Percentiles rank a stretch among this genome's conserved stretches.
phyloP scores from a whole-genome alignment of 306 rosid species.

The Quercus wislizeni region DNA sequence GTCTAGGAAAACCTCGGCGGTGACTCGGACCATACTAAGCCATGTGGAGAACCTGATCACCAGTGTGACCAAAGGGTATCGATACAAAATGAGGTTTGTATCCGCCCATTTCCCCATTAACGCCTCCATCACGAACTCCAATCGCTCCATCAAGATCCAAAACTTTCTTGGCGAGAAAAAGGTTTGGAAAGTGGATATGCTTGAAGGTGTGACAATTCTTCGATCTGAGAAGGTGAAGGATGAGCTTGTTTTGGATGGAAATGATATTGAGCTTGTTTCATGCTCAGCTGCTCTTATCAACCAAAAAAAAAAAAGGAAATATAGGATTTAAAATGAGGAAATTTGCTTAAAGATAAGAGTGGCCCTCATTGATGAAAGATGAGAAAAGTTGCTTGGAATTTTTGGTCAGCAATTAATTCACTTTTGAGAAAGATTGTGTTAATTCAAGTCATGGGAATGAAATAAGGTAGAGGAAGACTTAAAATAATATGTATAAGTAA shows the following conservation, averaged over 20 bases:
- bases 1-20: conserved; percentile 70
- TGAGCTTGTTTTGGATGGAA: conserved; percentile 71
- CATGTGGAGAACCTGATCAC: conserved; percentile 77
- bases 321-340: too few relatives aligned
- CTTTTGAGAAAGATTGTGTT: too few relatives aligned
- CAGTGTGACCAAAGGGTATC: conserved; percentile 86
- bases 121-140: conserved; percentile 53
- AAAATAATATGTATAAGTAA: too few relatives aligned
- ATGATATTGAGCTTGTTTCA: conserved; percentile 79
- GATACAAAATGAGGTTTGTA: conserved; percentile 87
- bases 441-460: too few relatives aligned
- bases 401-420: too few relatives aligned
- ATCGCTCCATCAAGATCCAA: conserved; percentile 58
- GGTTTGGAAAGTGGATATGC: conserved; percentile 88
- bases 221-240: conserved; percentile 87
- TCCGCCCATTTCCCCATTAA: conserved; percentile 86
- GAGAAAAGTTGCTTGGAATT: too few relatives aligned
- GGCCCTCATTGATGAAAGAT: too few relatives aligned
- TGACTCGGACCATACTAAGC: conserved; percentile 76
- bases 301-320: conserved; percentile 23
- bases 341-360: neutral
- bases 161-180: conserved; percentile 73
- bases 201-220: conserved; percentile 51
- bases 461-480: too few relatives aligned
- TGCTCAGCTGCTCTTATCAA: conserved; percentile 71